Percentiles rank a stretch among this genome's conserved stretches.
Conservation (phyloP, 805 yeast species). For the Saturnispora sanitii region DNA sequence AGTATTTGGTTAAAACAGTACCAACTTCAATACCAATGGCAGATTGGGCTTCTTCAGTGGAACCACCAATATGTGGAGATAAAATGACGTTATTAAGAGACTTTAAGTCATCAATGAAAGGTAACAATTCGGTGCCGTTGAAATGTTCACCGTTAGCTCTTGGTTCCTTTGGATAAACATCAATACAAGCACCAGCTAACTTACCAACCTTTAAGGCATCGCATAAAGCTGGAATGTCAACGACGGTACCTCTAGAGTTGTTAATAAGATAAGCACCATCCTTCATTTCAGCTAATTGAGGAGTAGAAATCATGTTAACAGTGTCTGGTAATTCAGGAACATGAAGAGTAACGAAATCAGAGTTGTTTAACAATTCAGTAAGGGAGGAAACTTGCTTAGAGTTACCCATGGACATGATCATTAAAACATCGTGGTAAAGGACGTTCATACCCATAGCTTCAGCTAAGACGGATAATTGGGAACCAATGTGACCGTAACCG, state of each 20-base stretch:
- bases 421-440: conserved; percentile 79
- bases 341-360: conserved; percentile 89
- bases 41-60: conserved; percentile 97
- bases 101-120: conserved; percentile 75
- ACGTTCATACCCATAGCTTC: conserved; percentile 98
- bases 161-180: conserved; percentile 95
- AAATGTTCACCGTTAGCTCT: conserved; percentile 90
- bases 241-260: conserved; percentile 96
- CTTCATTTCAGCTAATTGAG: conserved; percentile 93
- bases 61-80: conserved; percentile 98
- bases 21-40: conserved; percentile 97
- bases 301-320: conserved; percentile 75
- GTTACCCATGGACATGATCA: conserved; percentile 95
- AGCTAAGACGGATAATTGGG: conserved; percentile 93
- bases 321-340: conserved; percentile 95
- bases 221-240: conserved; percentile 89
- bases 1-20: conserved; percentile 74
- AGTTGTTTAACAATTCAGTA: conserved; percentile 64
- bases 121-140: conserved; percentile 53
- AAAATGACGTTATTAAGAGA: conserved; percentile 80
- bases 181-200: conserved; percentile 94
- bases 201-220: conserved; percentile 88
- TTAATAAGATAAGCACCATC: conserved; percentile 90
- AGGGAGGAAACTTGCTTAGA: conserved; percentile 85
- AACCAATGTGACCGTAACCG: conserved; percentile 97